Percentiles rank a stretch among this genome's conserved stretches.
phyloP scores from a whole-genome alignment of 805 yeast species.

The Yueomyces sinensis region DNA sequence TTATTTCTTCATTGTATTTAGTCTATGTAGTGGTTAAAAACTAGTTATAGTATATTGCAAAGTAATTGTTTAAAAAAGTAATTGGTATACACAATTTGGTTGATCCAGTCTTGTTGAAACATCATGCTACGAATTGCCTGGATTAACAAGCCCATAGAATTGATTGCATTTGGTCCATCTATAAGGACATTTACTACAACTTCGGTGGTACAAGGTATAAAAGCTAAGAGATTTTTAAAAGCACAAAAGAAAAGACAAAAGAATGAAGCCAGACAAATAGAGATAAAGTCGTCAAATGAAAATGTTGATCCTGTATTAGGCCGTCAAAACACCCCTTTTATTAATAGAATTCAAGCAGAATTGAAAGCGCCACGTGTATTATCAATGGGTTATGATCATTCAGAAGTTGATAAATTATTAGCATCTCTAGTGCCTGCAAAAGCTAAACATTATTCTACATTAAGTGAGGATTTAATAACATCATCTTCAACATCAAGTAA shows the following conservation, averaged over 20 bases:
- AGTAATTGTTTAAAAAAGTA: too few species aligned
- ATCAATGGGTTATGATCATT: slow-evolving; percentile 42
- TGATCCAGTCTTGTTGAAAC: too few species aligned
- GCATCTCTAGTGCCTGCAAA: slow-evolving; percentile 36
- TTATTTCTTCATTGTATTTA: too few species aligned
- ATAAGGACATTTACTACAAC: too few species aligned
- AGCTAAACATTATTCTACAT: slow-evolving; percentile 13
- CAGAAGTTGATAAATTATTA: slow-evolving; percentile 61
- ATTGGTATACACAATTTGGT: too few species aligned
- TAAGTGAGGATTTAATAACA: slow-evolving; percentile 17
- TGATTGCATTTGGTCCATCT: too few species aligned
- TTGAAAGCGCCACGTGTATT: slow-evolving; percentile 52
- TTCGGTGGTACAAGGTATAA: slow-evolving; percentile 6
- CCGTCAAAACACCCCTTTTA: slow-evolving; percentile 47
- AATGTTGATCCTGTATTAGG: slow-evolving; percentile 82
- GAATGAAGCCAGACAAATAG: slow-evolving; percentile 24
- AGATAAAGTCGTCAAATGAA: slow-evolving; percentile 18
- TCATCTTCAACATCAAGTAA: too few species aligned
- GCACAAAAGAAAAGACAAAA: slow-evolving; percentile 23
- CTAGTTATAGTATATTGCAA: too few species aligned
- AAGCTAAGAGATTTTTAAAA: slow-evolving; percentile 21
- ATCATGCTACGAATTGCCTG: too few species aligned
- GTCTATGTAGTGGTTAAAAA: too few species aligned
- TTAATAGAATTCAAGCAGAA: slow-evolving; percentile 53
- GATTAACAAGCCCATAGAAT: too few species aligned